phyloP scores from a whole-genome alignment of 2,329 filamentous ascomycete genomes.

The Capronia coronata region DNA sequence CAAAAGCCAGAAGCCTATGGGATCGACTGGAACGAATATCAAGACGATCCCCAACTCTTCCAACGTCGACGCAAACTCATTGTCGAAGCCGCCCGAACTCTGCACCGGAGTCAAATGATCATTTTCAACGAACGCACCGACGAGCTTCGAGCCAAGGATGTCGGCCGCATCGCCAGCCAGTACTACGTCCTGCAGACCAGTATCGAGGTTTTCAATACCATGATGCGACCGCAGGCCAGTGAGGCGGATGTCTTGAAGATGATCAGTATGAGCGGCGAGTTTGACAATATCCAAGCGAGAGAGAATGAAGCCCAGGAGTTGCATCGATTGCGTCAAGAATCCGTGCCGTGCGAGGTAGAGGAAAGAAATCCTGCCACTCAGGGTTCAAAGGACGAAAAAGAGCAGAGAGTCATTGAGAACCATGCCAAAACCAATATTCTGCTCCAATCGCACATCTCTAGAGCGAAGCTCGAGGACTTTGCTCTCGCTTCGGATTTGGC shows the following conservation, averaged over 20 bases:
- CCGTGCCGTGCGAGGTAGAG: constrained; percentile 70
- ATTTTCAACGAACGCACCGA: constrained; percentile 95
- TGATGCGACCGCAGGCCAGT: constrained; percentile 79
- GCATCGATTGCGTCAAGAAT: constrained; percentile 62
- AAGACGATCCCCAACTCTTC: constrained; percentile 81
- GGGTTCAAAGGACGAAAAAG: constrained; percentile 67
- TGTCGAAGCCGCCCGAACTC: constrained; percentile 75
- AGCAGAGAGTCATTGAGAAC: constrained; percentile 58
- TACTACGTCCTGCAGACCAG: constrained; percentile 92
- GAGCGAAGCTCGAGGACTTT: constrained; percentile 83
- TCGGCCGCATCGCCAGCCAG: constrained; percentile 93
- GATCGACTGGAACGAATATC: constrained; percentile 87
- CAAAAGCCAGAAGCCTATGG: constrained; percentile 86
- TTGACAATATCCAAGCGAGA: constrained; percentile 90
- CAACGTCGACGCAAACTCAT: constrained; percentile 78
- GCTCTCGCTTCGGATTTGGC: constrained; percentile 84
- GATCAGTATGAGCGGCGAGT: constrained; percentile 96
- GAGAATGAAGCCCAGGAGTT: constrained; percentile 88
- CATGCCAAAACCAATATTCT: constrained; percentile 95
- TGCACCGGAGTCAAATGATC: constrained; percentile 96
- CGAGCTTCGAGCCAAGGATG: constrained; percentile 86
- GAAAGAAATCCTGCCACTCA: constrained; percentile 51
- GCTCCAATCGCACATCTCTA: constrained; percentile 87
- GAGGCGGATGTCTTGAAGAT: constrained; percentile 92
- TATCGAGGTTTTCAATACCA: constrained; percentile 90